Evolutionary conservation across 306 rosid genomes (phyloP).

Genomic region (Rosa persica): DNA sequence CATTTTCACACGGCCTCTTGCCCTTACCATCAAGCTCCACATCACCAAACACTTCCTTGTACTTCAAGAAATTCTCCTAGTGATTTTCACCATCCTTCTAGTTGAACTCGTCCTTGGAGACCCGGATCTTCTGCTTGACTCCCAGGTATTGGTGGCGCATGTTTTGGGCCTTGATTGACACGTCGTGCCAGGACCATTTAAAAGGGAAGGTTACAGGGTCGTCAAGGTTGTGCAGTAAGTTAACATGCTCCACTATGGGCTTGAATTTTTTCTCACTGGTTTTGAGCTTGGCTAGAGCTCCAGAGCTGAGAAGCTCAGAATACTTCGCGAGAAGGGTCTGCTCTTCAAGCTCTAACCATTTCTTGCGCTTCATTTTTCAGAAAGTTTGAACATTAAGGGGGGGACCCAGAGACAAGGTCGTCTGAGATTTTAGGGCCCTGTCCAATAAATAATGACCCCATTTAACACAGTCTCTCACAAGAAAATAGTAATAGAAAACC

Average conservation of each 20-base stretch:
- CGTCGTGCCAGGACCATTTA: slow-evolving; percentile 97
- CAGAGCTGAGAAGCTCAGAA: slow-evolving; percentile 64
- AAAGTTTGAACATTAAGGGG: neutral
- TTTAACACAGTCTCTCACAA: neutral
- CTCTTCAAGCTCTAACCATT: slow-evolving; percentile 89
- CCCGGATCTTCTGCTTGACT: slow-evolving; percentile 86
- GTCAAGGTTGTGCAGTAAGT: slow-evolving; percentile 62
- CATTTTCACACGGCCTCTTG: neutral
- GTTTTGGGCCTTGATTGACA: slow-evolving; percentile 95
- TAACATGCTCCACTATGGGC: slow-evolving; percentile 91
- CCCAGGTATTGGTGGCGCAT: slow-evolving; percentile 97
- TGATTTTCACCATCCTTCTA: slow-evolving; percentile 91
- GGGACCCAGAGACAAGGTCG: neutral
- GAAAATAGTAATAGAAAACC: neutral
- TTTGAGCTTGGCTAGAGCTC: slow-evolving; percentile 69
- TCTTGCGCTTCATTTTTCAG: slow-evolving; percentile 82
- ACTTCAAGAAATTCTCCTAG: slow-evolving; percentile 84
- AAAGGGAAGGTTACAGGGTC: slow-evolving; percentile 72
- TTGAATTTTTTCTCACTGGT: slow-evolving; percentile 96
- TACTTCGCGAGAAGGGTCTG: slow-evolving; percentile 70
- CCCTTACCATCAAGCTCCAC: slow-evolving; percentile 32
- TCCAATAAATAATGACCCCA: neutral
- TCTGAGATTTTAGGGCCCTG: neutral
- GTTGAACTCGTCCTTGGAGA: slow-evolving; percentile 60
- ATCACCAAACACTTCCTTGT: slow-evolving; percentile 87